Conservation (phyloP, 495 filamentous ascomycete genomes). For the Xylaria longipes region DNA sequence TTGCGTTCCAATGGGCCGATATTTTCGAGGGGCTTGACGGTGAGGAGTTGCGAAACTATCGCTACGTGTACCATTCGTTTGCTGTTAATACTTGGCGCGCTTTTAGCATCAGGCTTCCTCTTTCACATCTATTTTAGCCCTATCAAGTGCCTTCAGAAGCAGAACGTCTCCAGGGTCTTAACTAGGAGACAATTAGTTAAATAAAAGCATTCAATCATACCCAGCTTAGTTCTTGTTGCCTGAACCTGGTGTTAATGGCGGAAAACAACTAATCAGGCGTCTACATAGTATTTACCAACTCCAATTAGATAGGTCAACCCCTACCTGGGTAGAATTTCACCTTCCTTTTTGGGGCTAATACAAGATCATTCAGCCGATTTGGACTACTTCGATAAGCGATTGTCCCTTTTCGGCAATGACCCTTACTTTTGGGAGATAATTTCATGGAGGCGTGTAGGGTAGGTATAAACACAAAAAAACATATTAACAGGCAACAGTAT, state of each 20-base stretch:
- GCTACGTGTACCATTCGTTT: not conserved
- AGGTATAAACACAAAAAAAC: not conserved
- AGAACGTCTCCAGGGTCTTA: too few relatives aligned
- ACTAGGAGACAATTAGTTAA: too few relatives aligned
- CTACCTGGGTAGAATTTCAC: not conserved
- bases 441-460: not conserved
- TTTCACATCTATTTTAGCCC: not conserved
- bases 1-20: not conserved
- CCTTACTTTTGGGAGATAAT: not conserved
- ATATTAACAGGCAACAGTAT: not conserved
- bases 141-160: not conserved
- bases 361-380: not conserved
- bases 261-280: not conserved
- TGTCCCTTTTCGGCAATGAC: not conserved
- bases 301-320: not conserved
- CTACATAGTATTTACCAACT: not conserved
- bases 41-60: not conserved
- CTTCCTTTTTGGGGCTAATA: slow-evolving; percentile 2
- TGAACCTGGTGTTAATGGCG: not conserved
- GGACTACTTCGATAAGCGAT: not conserved
- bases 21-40: too few relatives aligned
- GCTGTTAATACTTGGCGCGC: not conserved
- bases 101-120: not conserved
- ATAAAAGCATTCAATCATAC: not conserved
- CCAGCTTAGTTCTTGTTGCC: not conserved